These are phyloP conservation scores for Kalaharituber pfeilii DNA, from an alignment of 2,329 filamentous ascomycete species.

Conservation along the genomic window DNA sequence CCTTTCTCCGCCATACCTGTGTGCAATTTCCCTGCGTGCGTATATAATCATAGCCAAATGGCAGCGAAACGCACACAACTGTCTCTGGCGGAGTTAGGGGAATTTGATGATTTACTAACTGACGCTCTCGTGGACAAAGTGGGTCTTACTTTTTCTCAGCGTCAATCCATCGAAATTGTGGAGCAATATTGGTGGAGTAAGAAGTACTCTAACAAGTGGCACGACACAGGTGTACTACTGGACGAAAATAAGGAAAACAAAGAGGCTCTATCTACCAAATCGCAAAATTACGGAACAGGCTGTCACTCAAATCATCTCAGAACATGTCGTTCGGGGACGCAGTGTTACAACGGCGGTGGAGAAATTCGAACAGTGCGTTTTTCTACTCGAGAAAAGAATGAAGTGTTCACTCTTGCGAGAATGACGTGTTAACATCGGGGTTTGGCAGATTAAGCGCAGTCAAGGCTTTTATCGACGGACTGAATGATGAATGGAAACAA, in stretches of 20 bases:
- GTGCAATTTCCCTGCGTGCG: neutral
- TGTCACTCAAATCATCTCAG: constrained; percentile 41
- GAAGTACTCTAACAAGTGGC: no score
- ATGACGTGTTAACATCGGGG: constrained; percentile 1
- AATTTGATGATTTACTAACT: constrained; percentile 89
- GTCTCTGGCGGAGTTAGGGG: constrained; percentile 63
- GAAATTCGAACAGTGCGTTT: constrained; percentile 19
- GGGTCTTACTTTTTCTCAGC: constrained; percentile 29
- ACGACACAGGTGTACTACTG: constrained; percentile 68
- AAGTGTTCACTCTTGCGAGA: neutral
- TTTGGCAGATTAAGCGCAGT: constrained; percentile 13
- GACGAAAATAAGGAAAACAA: constrained; percentile 90
- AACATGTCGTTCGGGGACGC: constrained; percentile 24
- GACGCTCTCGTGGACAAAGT: constrained; percentile 92
- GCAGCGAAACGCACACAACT: neutral
- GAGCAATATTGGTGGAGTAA: no score
- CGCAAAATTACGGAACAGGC: constrained; percentile 56
- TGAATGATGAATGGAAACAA: constrained; percentile 11
- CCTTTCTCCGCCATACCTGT: neutral
- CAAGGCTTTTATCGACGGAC: constrained; percentile 14
- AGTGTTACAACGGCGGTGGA: constrained; percentile 18
- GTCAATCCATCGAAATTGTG: no score
- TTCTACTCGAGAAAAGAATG: neutral
- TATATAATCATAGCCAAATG: neutral
- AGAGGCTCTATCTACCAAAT: constrained; percentile 65